Base-by-base conservation (phyloP, 768 basidiomycete species). In the Hypsizygus marmoreus region DNA sequence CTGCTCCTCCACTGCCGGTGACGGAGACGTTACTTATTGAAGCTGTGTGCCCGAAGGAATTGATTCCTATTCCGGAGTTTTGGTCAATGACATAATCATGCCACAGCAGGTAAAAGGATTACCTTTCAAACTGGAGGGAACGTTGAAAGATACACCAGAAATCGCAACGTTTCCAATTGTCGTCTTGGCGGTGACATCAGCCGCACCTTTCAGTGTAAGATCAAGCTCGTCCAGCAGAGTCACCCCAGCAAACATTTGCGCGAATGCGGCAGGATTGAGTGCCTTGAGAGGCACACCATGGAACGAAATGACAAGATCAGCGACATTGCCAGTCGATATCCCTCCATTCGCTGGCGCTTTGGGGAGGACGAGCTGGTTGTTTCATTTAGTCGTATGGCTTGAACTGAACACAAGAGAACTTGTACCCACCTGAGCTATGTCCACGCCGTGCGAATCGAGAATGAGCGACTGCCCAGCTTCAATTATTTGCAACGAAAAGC, bases 321-420 rank as follows among this genome's bases (percentile, higher is more conserved):
- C 86, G n/a, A 76, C 43, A 51, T 86, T 84, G 19, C 87, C 86
- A 0, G 84, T 88, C 17, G 86, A 87, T 2, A 86, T 76, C 0
- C 83, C 82, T 33, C 84, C 83, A 33, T 71, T 66, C 10, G 73
- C 74, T 26, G 75, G 53, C 22, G 65, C 64, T 43, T 61, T 67
- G 4, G 84, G 82, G 20, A 86, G 63, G 19, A 66, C 61, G 29
- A 85, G 73, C 81, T 82, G 22, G 22, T 4, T 17, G 4, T 9
- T 7, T n/a, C 3, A 6, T 13, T 11, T 16, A 20, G 26, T 19
- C 25, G 26, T 29, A 26, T 16, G 28, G 23, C 35, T 41, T 24
- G 24, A 26, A 38, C 29, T 10, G 23, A 29, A 26, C 8, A 40
- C 16, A n/a, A 34, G 4, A 13, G 22, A n/a, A 19, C 7, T 16